A percentile compares a stretch with the other conserved stretches of the same genome.
Evolutionary conservation across 306 rosid genomes (phyloP).

Genomic region (Lathyrus aphaca): DNA sequence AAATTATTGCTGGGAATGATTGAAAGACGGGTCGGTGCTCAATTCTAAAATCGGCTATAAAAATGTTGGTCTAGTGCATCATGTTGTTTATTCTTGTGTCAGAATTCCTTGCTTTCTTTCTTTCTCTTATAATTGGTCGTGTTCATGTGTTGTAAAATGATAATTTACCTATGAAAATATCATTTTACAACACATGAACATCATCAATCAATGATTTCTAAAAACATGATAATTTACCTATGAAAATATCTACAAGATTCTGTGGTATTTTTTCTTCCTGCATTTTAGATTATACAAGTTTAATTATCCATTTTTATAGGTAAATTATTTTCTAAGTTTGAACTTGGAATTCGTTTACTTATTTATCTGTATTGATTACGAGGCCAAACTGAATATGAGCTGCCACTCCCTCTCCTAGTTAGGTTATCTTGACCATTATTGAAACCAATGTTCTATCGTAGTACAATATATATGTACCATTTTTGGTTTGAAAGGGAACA

Average conservation of each 20-base stretch:
- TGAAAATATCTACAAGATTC: too few relatives aligned
- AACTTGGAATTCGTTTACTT: constrained; percentile 23
- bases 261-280: not conserved
- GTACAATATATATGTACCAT: not conserved
- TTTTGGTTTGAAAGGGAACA: not conserved
- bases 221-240: too few relatives aligned
- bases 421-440: not conserved
- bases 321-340: constrained; percentile 24
- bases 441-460: not conserved
- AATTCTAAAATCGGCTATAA: not conserved
- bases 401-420: not conserved
- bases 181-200: too few relatives aligned
- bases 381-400: not conserved
- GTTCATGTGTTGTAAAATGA: constrained; percentile 25
- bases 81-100: not conserved
- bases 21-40: not conserved
- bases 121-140: not conserved
- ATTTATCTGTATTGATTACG: constrained; percentile 28
- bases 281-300: too few relatives aligned
- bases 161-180: too few relatives aligned
- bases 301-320: not conserved
- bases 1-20: constrained; percentile 5
- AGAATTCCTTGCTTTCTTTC: not conserved
- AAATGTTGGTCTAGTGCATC: not conserved
- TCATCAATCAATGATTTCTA: too few relatives aligned